Conservation (phyloP, 306 rosid genomes). For the Vigna reflexopilosa region DNA sequence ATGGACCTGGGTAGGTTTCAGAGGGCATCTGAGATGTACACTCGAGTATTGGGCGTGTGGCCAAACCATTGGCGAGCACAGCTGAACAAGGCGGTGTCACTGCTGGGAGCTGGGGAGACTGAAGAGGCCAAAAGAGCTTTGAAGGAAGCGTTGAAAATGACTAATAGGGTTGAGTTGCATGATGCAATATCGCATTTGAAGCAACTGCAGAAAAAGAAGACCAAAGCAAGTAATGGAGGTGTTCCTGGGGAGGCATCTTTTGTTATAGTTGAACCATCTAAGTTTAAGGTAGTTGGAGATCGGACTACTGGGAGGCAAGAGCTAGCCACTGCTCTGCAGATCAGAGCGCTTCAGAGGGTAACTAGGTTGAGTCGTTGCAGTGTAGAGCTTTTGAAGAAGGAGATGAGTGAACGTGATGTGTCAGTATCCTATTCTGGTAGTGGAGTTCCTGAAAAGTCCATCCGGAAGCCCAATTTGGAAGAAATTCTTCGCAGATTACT, state of each 20-base stretch:
- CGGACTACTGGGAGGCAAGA: slow-evolving; percentile 77
- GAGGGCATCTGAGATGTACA: slow-evolving; percentile 98
- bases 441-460: slow-evolving; percentile 87
- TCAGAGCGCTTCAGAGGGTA: slow-evolving; percentile 89
- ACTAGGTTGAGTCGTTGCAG: slow-evolving; percentile 89
- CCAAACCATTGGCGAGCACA: slow-evolving; percentile 99
- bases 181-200: slow-evolving; percentile 95
- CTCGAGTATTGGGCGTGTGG: slow-evolving; percentile 94
- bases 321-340: slow-evolving; percentile 71
- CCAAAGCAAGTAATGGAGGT: slow-evolving; percentile 62
- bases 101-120: slow-evolving; percentile 90
- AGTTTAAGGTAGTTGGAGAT: slow-evolving; percentile 78
- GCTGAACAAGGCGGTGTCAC: slow-evolving; percentile 95
- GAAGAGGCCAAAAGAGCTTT: slow-evolving; percentile 91
- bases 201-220: slow-evolving; percentile 95
- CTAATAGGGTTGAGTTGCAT: slow-evolving; percentile 95
- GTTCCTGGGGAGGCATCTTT: slow-evolving; percentile 69
- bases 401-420: slow-evolving; percentile 83
- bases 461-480: slow-evolving; percentile 92
- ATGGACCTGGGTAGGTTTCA: slow-evolving; percentile 95
- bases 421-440: slow-evolving; percentile 87
- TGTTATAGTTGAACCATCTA: slow-evolving; percentile 65
- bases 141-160: slow-evolving; percentile 97
- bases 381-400: slow-evolving; percentile 85
- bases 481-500: slow-evolving; percentile 85